These are phyloP conservation scores for Schizophyllum amplum DNA, from an alignment of 1,284 basidiomycete species.

Conservation along the genomic window DNA sequence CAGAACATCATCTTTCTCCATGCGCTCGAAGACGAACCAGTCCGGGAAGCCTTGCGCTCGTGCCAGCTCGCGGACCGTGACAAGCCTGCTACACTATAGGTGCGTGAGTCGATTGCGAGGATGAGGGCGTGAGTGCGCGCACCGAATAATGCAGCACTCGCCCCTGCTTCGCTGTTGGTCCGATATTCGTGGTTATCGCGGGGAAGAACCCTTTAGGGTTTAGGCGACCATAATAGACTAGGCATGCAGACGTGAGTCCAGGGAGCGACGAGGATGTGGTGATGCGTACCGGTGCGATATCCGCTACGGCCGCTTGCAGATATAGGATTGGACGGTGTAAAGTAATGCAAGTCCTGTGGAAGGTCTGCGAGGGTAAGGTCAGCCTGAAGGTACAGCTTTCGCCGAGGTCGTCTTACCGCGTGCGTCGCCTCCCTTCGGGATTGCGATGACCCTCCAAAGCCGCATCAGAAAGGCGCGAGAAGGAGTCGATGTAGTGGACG, in stretches of 20 bases:
- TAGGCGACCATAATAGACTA: slow-evolving; percentile 52
- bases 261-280: background rate
- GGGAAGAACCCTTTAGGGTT: slow-evolving; percentile 41
- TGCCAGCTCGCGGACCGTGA: slow-evolving; percentile 57
- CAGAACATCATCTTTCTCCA: slow-evolving; percentile 35
- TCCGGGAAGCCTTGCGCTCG: slow-evolving; percentile 71
- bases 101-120: slow-evolving; percentile 23
- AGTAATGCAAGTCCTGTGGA: background rate
- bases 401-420: slow-evolving; percentile 29
- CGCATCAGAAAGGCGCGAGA: too few species aligned
- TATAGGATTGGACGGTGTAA: slow-evolving; percentile 54
- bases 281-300: background rate
- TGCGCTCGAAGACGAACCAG: slow-evolving; percentile 37
- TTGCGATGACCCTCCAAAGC: slow-evolving; percentile 44
- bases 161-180: slow-evolving; percentile 41
- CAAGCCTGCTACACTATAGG: slow-evolving; percentile 57
- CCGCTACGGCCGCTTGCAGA: slow-evolving; percentile 65
- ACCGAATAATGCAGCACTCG: slow-evolving; percentile 54
- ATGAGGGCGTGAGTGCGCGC: slow-evolving; percentile 27
- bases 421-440: slow-evolving; percentile 56
- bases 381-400: background rate
- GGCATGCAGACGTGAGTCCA: slow-evolving; percentile 27
- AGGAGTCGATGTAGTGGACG: slow-evolving; percentile 4
- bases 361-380: slow-evolving; percentile 37
- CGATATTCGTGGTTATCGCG: slow-evolving; percentile 47